Percentiles rank a stretch among this genome's conserved stretches.
Evolutionary conservation across 192 early-diverging fungal species (phyloP).

Genomic region (Coemansia interrupta): DNA sequence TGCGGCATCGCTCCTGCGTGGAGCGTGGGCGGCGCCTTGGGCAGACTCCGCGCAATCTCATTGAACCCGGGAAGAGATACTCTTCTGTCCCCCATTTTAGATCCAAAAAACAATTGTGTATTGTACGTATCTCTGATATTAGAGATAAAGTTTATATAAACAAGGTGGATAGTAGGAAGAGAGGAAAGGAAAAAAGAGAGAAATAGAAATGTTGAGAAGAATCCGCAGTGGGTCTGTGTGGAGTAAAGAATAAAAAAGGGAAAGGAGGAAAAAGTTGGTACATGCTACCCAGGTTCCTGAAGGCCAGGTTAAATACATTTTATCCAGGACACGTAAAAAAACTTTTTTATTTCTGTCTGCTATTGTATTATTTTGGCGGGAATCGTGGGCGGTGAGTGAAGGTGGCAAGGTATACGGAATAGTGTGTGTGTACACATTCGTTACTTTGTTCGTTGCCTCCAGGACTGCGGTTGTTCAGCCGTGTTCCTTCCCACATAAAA

Average conservation of each 20-base stretch:
- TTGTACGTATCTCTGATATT: background rate
- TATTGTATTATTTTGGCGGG: too few relatives aligned
- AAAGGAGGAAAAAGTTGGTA: background rate
- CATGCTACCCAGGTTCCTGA: background rate
- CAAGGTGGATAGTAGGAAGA: too few relatives aligned
- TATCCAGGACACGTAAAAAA: slow-evolving; percentile 4
- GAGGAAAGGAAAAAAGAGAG: background rate
- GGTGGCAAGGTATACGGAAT: background rate
- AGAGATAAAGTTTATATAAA: background rate
- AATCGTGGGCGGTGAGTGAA: too few relatives aligned
- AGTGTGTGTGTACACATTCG: background rate
- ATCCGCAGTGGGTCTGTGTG: background rate
- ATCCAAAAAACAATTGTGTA: background rate
- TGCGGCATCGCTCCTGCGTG: slow-evolving; percentile 13
- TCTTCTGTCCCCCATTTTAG: slow-evolving; percentile 22
- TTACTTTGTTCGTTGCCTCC: background rate
- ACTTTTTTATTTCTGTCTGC: background rate
- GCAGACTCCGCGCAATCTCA: slow-evolving; percentile 41
- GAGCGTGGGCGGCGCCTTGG: slow-evolving; percentile 14
- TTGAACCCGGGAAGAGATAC: slow-evolving; percentile 44
- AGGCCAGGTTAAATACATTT: slow-evolving; percentile 10
- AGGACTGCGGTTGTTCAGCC: slow-evolving; percentile 8
- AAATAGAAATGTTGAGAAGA: background rate
- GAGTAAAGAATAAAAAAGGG: slow-evolving; percentile 1
- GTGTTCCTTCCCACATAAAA: slow-evolving; percentile 1